A percentile compares a stretch with the other conserved stretches of the same genome.
Evolutionary conservation across 257 asterid genomes (phyloP).

Genomic region (Fraxinus americana): DNA sequence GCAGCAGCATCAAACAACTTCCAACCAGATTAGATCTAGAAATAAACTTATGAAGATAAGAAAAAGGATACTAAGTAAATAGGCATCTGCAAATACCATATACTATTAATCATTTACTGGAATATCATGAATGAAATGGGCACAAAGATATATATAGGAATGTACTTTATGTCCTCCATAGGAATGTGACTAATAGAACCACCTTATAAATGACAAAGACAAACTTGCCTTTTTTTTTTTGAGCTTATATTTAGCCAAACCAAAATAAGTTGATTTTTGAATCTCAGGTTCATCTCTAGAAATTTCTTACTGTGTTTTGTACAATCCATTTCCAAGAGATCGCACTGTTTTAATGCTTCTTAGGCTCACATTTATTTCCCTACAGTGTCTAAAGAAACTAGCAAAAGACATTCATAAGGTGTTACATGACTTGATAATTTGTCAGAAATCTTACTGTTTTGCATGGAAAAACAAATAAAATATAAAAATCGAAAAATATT

Average conservation of each 20-base stretch:
- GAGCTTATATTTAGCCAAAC: not conserved
- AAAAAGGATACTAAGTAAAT: conserved; percentile 12
- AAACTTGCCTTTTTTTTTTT: too few species aligned
- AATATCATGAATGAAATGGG: not conserved
- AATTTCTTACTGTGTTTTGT: not conserved
- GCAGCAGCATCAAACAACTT: not conserved
- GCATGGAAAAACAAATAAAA: not conserved
- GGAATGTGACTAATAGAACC: not conserved
- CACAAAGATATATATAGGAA: not conserved
- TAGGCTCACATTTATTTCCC: not conserved
- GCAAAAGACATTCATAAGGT: not conserved
- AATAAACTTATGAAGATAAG: not conserved
- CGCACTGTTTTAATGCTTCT: not conserved
- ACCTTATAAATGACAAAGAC: not conserved
- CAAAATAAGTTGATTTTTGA: not conserved
- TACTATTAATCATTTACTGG: not conserved
- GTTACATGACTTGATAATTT: not conserved
- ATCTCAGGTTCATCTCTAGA: not conserved
- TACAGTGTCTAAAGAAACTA: not conserved
- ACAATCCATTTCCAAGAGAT: not conserved
- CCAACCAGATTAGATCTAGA: not conserved
- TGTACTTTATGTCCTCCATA: not conserved
- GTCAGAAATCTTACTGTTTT: not conserved
- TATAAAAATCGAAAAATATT: not conserved
- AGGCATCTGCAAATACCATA: not conserved